Conservation (phyloP, 768 basidiomycete genomes). For the Clavulina sp. region DNA sequence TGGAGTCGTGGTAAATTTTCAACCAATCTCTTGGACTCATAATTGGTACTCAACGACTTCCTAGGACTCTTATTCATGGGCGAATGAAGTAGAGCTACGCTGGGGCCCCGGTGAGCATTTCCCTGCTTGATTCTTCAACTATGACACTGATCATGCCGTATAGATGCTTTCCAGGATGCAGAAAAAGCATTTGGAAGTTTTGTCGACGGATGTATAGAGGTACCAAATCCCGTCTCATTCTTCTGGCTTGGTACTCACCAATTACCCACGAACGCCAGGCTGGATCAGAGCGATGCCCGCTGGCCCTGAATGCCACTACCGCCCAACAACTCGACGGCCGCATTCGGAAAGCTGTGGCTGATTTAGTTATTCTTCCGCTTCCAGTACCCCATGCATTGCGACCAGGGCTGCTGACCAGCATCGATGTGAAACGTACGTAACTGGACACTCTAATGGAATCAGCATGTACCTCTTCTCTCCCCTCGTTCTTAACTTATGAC, state of each 20-base stretch:
- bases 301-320: slow-evolving; percentile 13
- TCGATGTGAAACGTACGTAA: slow-evolving; percentile 15
- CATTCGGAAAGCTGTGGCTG: slow-evolving; percentile 14
- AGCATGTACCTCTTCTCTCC: neutral
- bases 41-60: too few species aligned
- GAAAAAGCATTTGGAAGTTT: slow-evolving; percentile 17
- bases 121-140: too few species aligned
- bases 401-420: slow-evolving; percentile 17
- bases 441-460: too few species aligned
- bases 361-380: slow-evolving; percentile 16
- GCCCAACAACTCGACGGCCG: slow-evolving; percentile 10
- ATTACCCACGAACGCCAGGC: slow-evolving; percentile 13
- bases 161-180: slow-evolving; percentile 15
- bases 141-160: too few species aligned
- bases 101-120: slow-evolving; percentile 4
- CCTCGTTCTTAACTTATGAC: neutral
- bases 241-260: neutral
- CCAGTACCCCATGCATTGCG: slow-evolving; percentile 14
- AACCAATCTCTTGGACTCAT: neutral
- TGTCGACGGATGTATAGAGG: slow-evolving; percentile 16
- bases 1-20: slow-evolving; percentile 15
- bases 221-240: too few species aligned
- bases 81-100: slow-evolving; percentile 11
- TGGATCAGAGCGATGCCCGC: slow-evolving; percentile 15
- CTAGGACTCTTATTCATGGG: slow-evolving; percentile 17